Evolutionary conservation across 305 asterid species (phyloP).

Genomic region (Fraxinus xanthoxyloides): DNA sequence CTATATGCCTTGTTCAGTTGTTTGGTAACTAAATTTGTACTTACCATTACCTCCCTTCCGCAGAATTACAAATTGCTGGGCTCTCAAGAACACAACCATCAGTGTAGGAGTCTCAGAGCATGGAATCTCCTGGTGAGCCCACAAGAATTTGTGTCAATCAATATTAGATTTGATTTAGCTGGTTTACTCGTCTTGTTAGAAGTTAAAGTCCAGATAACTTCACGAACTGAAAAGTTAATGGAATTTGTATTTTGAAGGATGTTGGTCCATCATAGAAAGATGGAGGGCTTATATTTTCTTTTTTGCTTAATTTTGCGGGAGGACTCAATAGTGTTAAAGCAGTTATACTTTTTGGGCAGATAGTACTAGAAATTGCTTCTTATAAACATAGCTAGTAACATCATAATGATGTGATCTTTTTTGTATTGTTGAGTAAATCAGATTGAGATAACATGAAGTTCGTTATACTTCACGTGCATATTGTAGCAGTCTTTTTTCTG

Average conservation of each 20-base stretch:
- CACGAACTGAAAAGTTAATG: slow-evolving; percentile 1
- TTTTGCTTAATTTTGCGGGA: background rate
- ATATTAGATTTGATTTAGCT: slow-evolving; percentile 10
- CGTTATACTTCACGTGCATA: background rate
- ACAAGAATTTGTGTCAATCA: slow-evolving; percentile 10
- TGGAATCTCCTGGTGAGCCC: slow-evolving; percentile 70
- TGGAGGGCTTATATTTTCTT: background rate
- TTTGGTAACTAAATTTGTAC: slow-evolving; percentile 14
- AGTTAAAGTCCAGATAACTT: slow-evolving; percentile 15
- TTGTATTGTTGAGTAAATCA: background rate
- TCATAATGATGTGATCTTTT: background rate
- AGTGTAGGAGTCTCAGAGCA: slow-evolving; percentile 30
- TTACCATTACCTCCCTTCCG: slow-evolving; percentile 9
- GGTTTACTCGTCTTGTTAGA: slow-evolving; percentile 3
- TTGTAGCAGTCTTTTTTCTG: background rate
- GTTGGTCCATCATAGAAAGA: background rate
- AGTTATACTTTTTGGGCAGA: background rate
- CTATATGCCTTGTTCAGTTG: slow-evolving; percentile 9
- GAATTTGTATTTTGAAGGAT: slow-evolving; percentile 3
- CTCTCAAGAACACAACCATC: slow-evolving; percentile 25
- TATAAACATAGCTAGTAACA: background rate
- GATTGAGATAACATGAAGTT: slow-evolving; percentile 4
- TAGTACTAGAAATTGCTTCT: background rate
- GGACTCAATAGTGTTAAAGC: background rate
- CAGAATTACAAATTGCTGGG: slow-evolving; percentile 20